Conservation (phyloP, 192 early-diverging fungal genomes). For the Linderina pennispora region DNA sequence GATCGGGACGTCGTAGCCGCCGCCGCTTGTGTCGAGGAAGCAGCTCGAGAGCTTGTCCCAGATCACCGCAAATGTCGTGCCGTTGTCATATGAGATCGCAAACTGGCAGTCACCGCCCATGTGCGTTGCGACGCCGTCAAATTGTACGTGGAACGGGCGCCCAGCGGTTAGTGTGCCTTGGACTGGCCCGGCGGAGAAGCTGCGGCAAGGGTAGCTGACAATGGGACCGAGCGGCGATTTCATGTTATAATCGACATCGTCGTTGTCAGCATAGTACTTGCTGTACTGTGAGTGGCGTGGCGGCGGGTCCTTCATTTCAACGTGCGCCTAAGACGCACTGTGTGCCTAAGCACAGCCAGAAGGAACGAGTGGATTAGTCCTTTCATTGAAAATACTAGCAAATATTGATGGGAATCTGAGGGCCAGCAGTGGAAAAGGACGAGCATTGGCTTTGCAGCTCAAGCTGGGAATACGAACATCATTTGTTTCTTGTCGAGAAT, state of each 20-base stretch:
- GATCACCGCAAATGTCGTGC: constrained; percentile 55
- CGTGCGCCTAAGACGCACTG: constrained; percentile 12
- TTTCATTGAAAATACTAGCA: too few species aligned
- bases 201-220: constrained; percentile 42
- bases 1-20: constrained; percentile 49
- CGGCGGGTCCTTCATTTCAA: constrained; percentile 40
- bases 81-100: constrained; percentile 56
- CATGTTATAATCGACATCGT: constrained; percentile 46
- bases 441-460: too few species aligned
- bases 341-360: too few species aligned
- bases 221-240: constrained; percentile 39
- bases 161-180: constrained; percentile 46
- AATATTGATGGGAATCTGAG: too few species aligned
- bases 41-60: constrained; percentile 47
- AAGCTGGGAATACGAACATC: too few species aligned
- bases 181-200: constrained; percentile 28
- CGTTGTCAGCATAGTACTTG: constrained; percentile 39
- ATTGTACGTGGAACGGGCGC: constrained; percentile 41
- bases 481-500: too few species aligned
- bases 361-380: too few species aligned
- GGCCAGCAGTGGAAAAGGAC: too few species aligned
- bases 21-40: constrained; percentile 35
- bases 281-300: constrained; percentile 42
- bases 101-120: constrained; percentile 68
- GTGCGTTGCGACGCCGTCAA: constrained; percentile 49